Conservation (phyloP, 257 asterid species). For the Thymus mandschuricus region DNA sequence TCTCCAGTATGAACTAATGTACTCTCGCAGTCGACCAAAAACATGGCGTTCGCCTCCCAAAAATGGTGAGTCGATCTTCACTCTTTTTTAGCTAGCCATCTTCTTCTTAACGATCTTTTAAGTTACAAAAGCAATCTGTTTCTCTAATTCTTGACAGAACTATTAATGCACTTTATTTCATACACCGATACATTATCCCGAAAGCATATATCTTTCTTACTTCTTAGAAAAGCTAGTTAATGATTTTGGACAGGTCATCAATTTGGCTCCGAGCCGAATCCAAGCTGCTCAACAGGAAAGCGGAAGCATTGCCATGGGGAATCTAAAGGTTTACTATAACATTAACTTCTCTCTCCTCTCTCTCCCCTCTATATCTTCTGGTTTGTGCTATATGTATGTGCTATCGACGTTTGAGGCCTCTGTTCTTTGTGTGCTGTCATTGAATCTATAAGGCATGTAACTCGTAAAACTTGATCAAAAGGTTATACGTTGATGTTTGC, state of each 20-base stretch:
- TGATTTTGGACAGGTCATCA: slow-evolving; percentile 29
- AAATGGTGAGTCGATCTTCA: slow-evolving; percentile 7
- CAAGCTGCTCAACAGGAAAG: slow-evolving; percentile 40
- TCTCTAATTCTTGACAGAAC: background rate
- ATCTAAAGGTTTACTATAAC: slow-evolving; percentile 34
- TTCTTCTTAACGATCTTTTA: background rate
- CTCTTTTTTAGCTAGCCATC: background rate
- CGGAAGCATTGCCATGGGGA: slow-evolving; percentile 36
- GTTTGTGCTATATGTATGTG: background rate
- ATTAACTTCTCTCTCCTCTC: background rate
- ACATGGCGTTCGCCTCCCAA: slow-evolving; percentile 32
- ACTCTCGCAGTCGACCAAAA: slow-evolving; percentile 41
- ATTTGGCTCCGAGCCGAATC: slow-evolving; percentile 20
- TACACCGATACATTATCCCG: background rate
- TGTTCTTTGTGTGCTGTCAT: background rate
- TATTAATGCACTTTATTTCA: background rate
- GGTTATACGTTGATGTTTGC: background rate
- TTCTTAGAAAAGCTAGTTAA: background rate
- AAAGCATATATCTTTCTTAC: no score
- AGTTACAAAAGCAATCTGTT: background rate
- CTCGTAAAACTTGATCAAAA: background rate
- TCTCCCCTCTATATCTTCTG: background rate
- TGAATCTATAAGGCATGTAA: background rate
- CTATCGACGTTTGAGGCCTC: background rate
- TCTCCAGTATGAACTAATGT: slow-evolving; percentile 63